These are phyloP conservation scores for Cutaneotrichosporon sp. DNA, from an alignment of 1,284 basidiomycete species.

Conservation along the genomic window DNA sequence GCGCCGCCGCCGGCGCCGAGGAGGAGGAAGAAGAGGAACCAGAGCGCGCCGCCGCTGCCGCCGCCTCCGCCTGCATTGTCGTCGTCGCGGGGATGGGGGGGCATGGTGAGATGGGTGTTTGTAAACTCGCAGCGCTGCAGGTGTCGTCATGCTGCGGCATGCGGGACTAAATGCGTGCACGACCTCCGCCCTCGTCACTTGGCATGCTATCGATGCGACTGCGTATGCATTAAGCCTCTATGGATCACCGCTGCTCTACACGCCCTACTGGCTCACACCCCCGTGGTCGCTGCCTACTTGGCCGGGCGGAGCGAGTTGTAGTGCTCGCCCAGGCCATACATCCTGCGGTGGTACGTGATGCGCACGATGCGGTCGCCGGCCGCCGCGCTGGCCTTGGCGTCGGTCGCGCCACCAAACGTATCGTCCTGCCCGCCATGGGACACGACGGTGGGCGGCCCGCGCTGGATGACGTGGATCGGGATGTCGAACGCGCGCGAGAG, in stretches of 20 bases:
- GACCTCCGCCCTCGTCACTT: too few species aligned
- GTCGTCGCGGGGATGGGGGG: background rate
- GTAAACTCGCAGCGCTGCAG: background rate
- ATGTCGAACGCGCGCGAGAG: conserved; percentile 79
- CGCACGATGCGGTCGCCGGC: conserved; percentile 61
- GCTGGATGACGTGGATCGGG: conserved; percentile 91
- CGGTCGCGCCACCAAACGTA: conserved; percentile 46
- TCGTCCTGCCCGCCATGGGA: conserved; percentile 62
- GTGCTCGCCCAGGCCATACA: conserved; percentile 85
- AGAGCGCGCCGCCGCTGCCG: conserved; percentile 1
- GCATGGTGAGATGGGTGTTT: background rate
- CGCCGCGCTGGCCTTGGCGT: conserved; percentile 47
- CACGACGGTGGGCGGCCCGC: conserved; percentile 76
- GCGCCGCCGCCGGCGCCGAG: conserved; percentile 9
- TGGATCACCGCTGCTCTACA: too few species aligned
- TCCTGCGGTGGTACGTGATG: conserved; percentile 85
- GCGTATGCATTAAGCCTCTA: too few species aligned
- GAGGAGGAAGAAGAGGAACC: conserved; percentile 13
- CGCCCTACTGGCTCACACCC: too few species aligned
- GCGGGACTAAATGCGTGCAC: too few species aligned
- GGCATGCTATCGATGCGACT: too few species aligned
- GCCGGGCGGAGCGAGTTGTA: conserved; percentile 10
- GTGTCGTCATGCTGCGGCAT: too few species aligned
- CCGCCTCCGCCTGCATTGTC: background rate
- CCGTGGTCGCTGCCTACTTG: background rate